A percentile compares a stretch with the other conserved stretches of the same genome.
These are phyloP conservation scores for Tillandsia leiboldiana DNA, from an alignment of 176 grass and related monocot genomes.

Conservation along the genomic window DNA sequence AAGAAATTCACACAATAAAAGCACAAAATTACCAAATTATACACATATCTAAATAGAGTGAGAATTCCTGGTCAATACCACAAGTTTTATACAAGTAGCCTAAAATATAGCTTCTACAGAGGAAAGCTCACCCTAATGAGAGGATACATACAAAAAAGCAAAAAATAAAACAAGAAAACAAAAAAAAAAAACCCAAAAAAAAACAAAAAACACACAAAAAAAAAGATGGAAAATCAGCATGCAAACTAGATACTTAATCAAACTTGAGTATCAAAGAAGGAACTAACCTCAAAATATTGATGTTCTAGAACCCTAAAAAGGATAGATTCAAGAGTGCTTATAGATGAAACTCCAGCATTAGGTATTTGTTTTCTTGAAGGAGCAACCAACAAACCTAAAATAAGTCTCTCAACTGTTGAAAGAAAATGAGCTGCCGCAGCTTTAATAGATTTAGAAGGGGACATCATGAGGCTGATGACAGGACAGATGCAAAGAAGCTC, in stretches of 20 bases:
- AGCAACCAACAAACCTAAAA: constrained; percentile 43
- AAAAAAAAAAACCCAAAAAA: neutral
- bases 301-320: constrained; percentile 64
- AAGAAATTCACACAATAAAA: neutral
- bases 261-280: neutral
- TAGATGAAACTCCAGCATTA: constrained; percentile 26
- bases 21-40: neutral
- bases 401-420: constrained; percentile 40
- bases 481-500: constrained; percentile 75
- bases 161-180: neutral
- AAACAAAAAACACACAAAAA: neutral
- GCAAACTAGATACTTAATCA: neutral
- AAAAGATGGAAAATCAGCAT: neutral
- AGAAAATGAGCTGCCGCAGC: constrained; percentile 49
- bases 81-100: neutral
- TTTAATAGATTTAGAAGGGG: constrained; percentile 79
- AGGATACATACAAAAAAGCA: neutral
- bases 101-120: neutral
- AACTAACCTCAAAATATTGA: constrained; percentile 65
- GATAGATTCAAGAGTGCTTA: constrained; percentile 54
- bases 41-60: neutral
- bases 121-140: too few species aligned
- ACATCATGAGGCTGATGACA: constrained; percentile 55
- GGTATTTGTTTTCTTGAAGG: constrained; percentile 31
- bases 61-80: neutral